A percentile compares a stretch with the other conserved stretches of the same genome.
Conservation (phyloP, 2,329 filamentous ascomycete species). For the Trichoderma guizhouense region DNA sequence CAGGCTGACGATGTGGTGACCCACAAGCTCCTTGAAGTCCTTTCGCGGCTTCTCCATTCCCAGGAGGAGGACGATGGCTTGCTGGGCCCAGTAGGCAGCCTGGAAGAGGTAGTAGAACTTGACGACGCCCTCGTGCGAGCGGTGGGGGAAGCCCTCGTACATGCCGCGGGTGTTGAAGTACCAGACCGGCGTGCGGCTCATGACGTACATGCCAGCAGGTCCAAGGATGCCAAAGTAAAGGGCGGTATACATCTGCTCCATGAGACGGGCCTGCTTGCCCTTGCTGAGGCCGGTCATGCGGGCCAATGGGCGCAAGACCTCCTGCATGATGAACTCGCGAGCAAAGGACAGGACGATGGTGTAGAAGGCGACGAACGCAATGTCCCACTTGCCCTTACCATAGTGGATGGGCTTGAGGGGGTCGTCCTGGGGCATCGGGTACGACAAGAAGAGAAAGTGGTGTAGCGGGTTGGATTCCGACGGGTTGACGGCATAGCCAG, state of each 20-base stretch:
- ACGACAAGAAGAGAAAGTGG: conserved; percentile 85
- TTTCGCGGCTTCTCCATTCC: conserved; percentile 91
- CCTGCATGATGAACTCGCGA: conserved; percentile 94
- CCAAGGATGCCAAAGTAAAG: conserved; percentile 84
- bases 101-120: conserved; percentile 97
- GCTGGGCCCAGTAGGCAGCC: conserved; percentile 93
- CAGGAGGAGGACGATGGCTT: conserved; percentile 81
- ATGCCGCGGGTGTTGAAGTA: conserved; percentile 90
- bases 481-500: conserved; percentile 72
- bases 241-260: conserved; percentile 94
- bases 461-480: conserved; percentile 73
- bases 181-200: conserved; percentile 89
- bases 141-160: conserved; percentile 86
- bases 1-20: conserved; percentile 87
- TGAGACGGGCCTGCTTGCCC: conserved; percentile 83
- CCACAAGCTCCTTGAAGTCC: conserved; percentile 90
- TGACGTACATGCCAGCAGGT: conserved; percentile 82
- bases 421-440: conserved; percentile 58
- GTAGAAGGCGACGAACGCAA: conserved; percentile 87
- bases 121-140: conserved; percentile 73
- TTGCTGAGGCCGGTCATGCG: conserved; percentile 66
- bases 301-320: conserved; percentile 74
- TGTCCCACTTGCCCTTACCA: conserved; percentile 82
- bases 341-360: conserved; percentile 87
- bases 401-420: conserved; percentile 61